A percentile compares a stretch with the other conserved stretches of the same genome.
phyloP scores from a whole-genome alignment of 257 asterid species.

The Salvia miltiorrhiza region DNA sequence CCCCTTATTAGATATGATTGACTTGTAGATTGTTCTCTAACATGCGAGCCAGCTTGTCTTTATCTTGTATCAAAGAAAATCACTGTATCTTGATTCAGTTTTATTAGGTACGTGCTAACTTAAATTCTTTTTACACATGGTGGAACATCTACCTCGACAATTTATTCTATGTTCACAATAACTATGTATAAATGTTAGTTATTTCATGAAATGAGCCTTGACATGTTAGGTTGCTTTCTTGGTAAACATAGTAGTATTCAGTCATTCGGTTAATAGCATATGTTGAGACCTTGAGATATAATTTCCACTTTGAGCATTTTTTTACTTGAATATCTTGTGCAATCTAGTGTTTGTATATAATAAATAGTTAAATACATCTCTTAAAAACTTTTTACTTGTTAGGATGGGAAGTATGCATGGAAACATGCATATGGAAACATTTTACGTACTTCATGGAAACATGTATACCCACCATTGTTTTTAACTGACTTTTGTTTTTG shows the following conservation, averaged over 20 bases:
- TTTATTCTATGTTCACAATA: too few relatives aligned
- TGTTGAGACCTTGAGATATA: neutral
- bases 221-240: conserved; percentile 4
- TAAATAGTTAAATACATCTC: too few relatives aligned
- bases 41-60: neutral
- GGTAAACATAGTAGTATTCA: neutral
- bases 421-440: too few relatives aligned
- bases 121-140: neutral
- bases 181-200: too few relatives aligned
- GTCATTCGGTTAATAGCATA: neutral
- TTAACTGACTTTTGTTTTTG: too few relatives aligned
- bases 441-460: too few relatives aligned
- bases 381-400: too few relatives aligned
- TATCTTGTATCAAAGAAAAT: neutral
- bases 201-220: neutral
- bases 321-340: neutral
- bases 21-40: neutral
- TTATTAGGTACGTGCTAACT: neutral
- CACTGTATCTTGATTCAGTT: neutral
- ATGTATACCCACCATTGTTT: too few relatives aligned
- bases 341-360: neutral
- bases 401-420: too few relatives aligned
- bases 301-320: neutral
- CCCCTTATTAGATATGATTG: neutral
- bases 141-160: too few relatives aligned